Conservation (phyloP, 2,329 filamentous ascomycete genomes). For the Colletotrichum spinosum region DNA sequence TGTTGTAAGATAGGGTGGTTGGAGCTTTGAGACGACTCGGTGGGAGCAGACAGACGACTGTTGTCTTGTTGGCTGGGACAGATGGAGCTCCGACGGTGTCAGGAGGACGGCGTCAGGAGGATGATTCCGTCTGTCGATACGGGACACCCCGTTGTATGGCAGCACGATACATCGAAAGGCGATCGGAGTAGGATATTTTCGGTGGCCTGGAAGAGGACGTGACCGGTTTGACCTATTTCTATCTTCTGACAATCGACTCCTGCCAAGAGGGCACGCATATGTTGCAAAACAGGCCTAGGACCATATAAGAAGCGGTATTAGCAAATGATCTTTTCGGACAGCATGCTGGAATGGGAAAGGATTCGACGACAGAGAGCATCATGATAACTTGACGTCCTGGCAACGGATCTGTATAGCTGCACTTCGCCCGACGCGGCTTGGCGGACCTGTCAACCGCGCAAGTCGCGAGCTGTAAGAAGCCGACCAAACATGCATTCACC, state of each 20-base stretch:
- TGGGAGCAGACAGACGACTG: too few species aligned
- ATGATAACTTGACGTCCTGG: constrained; percentile 24
- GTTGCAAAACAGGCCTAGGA: not conserved
- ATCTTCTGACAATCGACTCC: not conserved
- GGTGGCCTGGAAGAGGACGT: too few species aligned
- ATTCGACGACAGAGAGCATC: not conserved
- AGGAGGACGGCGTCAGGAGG: too few species aligned
- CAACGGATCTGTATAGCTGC: not conserved
- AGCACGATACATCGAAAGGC: too few species aligned
- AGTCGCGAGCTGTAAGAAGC: not conserved
- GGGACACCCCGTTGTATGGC: too few species aligned
- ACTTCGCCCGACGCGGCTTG: constrained; percentile 6
- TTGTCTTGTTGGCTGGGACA: too few species aligned
- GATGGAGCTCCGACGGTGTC: too few species aligned
- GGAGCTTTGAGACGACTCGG: too few species aligned
- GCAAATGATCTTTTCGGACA: not conserved
- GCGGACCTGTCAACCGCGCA: constrained; percentile 12
- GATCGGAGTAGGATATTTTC: too few species aligned
- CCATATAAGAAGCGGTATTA: not conserved
- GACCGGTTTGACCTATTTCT: too few species aligned
- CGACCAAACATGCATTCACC: not conserved
- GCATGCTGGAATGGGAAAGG: not conserved
- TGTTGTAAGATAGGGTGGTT: too few species aligned
- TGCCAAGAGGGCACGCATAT: constrained; percentile 11
- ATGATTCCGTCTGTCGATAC: too few species aligned